phyloP scores from a whole-genome alignment of 2,329 filamentous ascomycete species.

The Hymenoscyphus occultus region DNA sequence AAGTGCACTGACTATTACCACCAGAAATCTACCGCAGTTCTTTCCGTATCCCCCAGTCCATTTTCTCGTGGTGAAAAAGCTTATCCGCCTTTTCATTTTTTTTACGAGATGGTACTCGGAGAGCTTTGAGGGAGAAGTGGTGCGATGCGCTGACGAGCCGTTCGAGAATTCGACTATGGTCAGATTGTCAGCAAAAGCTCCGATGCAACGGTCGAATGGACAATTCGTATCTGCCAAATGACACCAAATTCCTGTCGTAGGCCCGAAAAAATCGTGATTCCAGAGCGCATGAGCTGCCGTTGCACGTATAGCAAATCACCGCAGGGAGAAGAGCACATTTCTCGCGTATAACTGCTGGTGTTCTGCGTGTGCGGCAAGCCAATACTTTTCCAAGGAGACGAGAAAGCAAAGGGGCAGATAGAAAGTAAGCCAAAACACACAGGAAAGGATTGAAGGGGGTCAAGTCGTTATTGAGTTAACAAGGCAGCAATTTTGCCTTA shows the following conservation, averaged over 20 bases:
- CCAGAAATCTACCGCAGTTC: neutral
- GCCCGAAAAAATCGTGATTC: neutral
- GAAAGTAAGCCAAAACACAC: neutral
- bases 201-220: neutral
- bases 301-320: neutral
- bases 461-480: too few relatives aligned
- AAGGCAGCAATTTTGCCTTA: too few relatives aligned
- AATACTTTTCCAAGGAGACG: neutral
- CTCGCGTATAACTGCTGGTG: neutral
- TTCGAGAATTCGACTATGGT: neutral
- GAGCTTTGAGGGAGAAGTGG: neutral
- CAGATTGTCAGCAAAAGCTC: conserved; percentile 1
- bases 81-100: neutral
- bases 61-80: neutral
- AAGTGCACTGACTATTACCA: too few relatives aligned
- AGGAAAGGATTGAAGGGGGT: neutral
- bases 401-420: neutral
- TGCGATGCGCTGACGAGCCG: neutral
- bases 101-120: neutral
- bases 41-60: neutral
- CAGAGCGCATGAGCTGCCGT: neutral
- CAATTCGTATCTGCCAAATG: neutral
- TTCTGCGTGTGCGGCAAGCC: neutral
- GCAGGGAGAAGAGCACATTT: neutral
- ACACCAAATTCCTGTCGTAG: neutral